Percentiles rank a stretch among this genome's conserved stretches.
phyloP scores from a whole-genome alignment of 768 basidiomycete genomes.

The Podaxis rugospora region DNA sequence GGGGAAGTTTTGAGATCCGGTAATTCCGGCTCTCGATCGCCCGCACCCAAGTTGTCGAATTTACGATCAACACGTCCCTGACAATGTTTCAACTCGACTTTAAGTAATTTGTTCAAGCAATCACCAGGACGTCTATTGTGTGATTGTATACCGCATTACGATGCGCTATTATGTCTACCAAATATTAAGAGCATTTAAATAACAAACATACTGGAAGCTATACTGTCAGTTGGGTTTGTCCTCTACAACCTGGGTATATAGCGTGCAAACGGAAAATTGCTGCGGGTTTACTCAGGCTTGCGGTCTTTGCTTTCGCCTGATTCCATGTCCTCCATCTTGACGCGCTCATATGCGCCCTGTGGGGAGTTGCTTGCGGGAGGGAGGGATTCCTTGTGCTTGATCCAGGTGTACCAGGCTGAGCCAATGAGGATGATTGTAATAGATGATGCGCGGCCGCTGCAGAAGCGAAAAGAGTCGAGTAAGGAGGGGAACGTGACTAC shows the following conservation, averaged over 20 bases:
- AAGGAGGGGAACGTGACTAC: background rate
- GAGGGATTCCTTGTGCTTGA: constrained; percentile 71
- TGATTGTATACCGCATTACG: background rate
- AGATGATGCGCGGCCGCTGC: constrained; percentile 75
- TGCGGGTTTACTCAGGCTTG: constrained; percentile 1
- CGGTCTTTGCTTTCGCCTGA: constrained; percentile 27
- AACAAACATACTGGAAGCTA: no score
- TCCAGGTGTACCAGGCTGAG: constrained; percentile 85
- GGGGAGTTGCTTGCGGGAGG: constrained; percentile 18
- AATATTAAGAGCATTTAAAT: background rate
- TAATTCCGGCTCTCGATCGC: constrained; percentile 10
- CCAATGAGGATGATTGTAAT: constrained; percentile 79
- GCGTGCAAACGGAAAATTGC: background rate
- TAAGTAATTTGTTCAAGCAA: background rate
- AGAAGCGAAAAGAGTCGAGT: background rate
- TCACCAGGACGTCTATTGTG: background rate
- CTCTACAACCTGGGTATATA: background rate
- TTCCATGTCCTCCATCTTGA: constrained; percentile 63
- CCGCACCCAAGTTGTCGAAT: background rate
- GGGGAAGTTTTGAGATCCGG: constrained; percentile 9
- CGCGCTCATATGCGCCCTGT: constrained; percentile 49
- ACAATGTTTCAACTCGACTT: background rate
- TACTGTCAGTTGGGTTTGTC: background rate
- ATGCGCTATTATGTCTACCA: background rate
- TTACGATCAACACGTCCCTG: background rate